A percentile compares a stretch with the other conserved stretches of the same genome.
phyloP scores from a whole-genome alignment of 768 basidiomycete species.

The Coprinopsis strossmayeri region DNA sequence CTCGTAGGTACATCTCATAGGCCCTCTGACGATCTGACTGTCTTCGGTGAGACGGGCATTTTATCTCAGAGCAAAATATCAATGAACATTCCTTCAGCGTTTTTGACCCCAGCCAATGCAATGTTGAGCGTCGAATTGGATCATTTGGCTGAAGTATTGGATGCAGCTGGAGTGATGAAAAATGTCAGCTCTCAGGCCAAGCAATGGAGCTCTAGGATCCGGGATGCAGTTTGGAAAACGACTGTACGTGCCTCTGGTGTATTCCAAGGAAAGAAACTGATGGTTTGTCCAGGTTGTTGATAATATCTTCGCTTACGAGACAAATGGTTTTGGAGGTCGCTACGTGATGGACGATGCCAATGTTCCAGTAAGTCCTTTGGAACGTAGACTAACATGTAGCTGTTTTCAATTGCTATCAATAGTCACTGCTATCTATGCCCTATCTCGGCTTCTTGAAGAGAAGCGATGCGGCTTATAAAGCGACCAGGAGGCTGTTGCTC shows the following conservation, averaged over 20 bases:
- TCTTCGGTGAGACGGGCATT: slow-evolving; percentile 40
- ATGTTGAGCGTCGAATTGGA: slow-evolving; percentile 73
- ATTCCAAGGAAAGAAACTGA: too few relatives aligned
- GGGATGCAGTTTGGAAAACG: slow-evolving; percentile 53
- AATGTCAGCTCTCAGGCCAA: slow-evolving; percentile 49
- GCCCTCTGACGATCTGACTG: slow-evolving; percentile 69
- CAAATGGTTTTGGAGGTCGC: slow-evolving; percentile 64
- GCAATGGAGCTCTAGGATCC: slow-evolving; percentile 51
- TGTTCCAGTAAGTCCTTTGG: slow-evolving; percentile 51
- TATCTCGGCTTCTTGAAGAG: slow-evolving; percentile 73
- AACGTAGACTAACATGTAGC: background rate
- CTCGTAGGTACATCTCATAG: slow-evolving; percentile 72
- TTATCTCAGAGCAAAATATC: background rate
- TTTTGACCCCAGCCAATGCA: slow-evolving; percentile 73
- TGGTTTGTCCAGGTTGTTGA: slow-evolving; percentile 54
- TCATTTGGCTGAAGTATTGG: slow-evolving; percentile 55
- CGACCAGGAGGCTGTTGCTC: slow-evolving; percentile 57
- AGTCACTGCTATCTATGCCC: slow-evolving; percentile 75
- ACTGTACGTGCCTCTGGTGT: slow-evolving; percentile 44
- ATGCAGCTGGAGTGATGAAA: slow-evolving; percentile 37
- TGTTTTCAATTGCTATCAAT: too few relatives aligned
- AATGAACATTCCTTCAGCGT: slow-evolving; percentile 36
- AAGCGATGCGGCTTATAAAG: slow-evolving; percentile 48
- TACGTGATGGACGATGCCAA: slow-evolving; percentile 87
- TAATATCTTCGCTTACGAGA: slow-evolving; percentile 71